Percentiles rank a stretch among this genome's conserved stretches.
These are phyloP conservation scores for Lathyrus sativus DNA, from an alignment of 306 rosid species.

Conservation along the genomic window DNA sequence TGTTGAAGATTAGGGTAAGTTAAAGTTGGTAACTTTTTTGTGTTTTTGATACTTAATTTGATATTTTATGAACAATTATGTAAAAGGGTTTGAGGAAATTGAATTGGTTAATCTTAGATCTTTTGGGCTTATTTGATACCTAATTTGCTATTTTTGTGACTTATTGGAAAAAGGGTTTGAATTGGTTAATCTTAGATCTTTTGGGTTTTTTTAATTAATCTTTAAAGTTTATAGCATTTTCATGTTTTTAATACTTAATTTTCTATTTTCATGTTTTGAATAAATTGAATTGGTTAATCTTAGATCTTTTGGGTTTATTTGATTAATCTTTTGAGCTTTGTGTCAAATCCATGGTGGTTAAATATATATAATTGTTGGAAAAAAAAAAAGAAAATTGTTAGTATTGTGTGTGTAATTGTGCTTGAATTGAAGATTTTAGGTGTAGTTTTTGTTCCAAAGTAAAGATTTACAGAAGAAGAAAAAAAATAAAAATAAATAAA, in stretches of 20 bases:
- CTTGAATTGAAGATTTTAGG: not conserved
- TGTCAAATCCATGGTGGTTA: not conserved
- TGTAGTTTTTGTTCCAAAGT: slow-evolving; percentile 2
- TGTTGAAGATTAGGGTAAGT: slow-evolving; percentile 19
- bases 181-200: no score
- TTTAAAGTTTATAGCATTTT: no score
- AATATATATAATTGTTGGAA: not conserved
- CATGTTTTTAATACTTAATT: no score
- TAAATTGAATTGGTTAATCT: no score
- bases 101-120: slow-evolving; percentile 19
- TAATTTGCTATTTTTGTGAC: no score
- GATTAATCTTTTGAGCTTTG: slow-evolving; percentile 2
- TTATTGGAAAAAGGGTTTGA: no score
- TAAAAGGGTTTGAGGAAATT: slow-evolving; percentile 11
- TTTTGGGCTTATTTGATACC: no score
- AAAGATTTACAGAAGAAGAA: not conserved
- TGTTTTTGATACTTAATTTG: slow-evolving; percentile 16
- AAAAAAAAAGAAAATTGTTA: not conserved
- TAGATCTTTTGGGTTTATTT: no score
- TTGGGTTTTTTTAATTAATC: no score
- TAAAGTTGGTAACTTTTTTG: slow-evolving; percentile 30
- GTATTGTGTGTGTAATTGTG: not conserved
- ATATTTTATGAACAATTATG: not conserved
- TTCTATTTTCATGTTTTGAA: no score
- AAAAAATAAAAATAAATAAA: no score